Percentiles rank a stretch among this genome's conserved stretches.
Conservation (phyloP, 192 early-diverging fungal genomes). For the Podila epicladia region DNA sequence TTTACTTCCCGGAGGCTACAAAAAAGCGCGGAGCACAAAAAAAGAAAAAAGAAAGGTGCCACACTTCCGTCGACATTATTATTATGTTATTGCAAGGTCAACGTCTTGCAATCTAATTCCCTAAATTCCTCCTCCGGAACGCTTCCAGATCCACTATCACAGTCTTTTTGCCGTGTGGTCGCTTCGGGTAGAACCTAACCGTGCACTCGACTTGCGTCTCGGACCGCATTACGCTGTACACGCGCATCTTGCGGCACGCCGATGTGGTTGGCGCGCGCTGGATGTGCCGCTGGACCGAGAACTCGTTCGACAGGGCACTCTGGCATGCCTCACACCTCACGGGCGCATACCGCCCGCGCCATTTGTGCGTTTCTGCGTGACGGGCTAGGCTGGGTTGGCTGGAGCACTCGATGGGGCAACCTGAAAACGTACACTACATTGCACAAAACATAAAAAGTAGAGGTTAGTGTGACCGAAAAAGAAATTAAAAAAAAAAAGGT, state of each 20-base stretch:
- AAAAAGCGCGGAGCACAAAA: neutral
- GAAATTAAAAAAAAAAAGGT: neutral
- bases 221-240: conserved; percentile 42
- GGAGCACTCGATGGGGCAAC: conserved; percentile 18
- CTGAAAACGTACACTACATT: conserved; percentile 4
- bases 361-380: conserved; percentile 19
- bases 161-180: conserved; percentile 37
- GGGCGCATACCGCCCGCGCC: conserved; percentile 28
- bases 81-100: too few species aligned
- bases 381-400: conserved; percentile 21
- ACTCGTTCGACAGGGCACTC: conserved; percentile 28
- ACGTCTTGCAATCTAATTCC: neutral
- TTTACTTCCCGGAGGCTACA: too few species aligned
- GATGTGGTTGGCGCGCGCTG: conserved; percentile 1
- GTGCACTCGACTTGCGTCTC: conserved; percentile 25
- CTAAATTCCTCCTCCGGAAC: neutral
- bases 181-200: conserved; percentile 32
- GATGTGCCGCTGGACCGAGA: conserved; percentile 42
- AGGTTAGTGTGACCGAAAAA: neutral
- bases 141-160: conserved; percentile 8
- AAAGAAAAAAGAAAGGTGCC: neutral
- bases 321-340: conserved; percentile 39
- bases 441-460: too few species aligned
- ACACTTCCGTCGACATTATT: too few species aligned
- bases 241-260: conserved; percentile 18